Percentiles rank a stretch among this genome's conserved stretches.
phyloP scores from a whole-genome alignment of 768 basidiomycete genomes.

The Lactifluus pinguis region DNA sequence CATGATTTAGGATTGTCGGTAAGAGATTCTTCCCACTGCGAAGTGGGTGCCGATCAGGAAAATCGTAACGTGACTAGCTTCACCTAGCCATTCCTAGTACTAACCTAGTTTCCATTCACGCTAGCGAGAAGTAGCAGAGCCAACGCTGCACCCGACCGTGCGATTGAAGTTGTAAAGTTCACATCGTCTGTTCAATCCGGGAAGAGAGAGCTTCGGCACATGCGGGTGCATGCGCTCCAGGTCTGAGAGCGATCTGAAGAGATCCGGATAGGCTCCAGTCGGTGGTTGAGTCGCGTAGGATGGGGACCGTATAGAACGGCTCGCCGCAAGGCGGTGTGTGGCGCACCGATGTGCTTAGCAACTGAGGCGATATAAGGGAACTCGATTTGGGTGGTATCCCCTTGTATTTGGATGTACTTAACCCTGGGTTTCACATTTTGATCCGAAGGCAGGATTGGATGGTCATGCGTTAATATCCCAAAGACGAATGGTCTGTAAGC shows the following conservation, averaged over 20 bases:
- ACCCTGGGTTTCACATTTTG: too few relatives aligned
- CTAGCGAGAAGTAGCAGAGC: slow-evolving; percentile 4
- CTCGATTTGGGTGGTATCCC: neutral
- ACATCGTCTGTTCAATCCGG: neutral
- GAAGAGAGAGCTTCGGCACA: slow-evolving; percentile 26
- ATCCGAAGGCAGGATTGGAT: too few relatives aligned
- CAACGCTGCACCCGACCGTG: neutral
- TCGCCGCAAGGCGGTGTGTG: neutral
- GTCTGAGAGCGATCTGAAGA: slow-evolving; percentile 35
- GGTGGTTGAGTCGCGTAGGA: neutral
- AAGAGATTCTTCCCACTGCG: too few relatives aligned
- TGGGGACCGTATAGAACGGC: neutral
- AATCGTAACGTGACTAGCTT: too few relatives aligned
- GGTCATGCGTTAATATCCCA: too few relatives aligned
- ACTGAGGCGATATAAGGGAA: neutral
- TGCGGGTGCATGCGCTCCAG: slow-evolving; percentile 39
- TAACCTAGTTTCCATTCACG: too few relatives aligned
- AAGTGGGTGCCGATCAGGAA: too few relatives aligned
- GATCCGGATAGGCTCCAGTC: slow-evolving; percentile 32
- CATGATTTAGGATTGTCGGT: too few relatives aligned
- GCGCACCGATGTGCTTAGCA: neutral
- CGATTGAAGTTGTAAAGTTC: slow-evolving; percentile 22
- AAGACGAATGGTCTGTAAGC: too few relatives aligned
- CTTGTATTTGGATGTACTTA: too few relatives aligned
- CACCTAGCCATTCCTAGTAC: too few relatives aligned